phyloP scores from a whole-genome alignment of 352 stramenopile species.

The Globisporangium spiculum region DNA sequence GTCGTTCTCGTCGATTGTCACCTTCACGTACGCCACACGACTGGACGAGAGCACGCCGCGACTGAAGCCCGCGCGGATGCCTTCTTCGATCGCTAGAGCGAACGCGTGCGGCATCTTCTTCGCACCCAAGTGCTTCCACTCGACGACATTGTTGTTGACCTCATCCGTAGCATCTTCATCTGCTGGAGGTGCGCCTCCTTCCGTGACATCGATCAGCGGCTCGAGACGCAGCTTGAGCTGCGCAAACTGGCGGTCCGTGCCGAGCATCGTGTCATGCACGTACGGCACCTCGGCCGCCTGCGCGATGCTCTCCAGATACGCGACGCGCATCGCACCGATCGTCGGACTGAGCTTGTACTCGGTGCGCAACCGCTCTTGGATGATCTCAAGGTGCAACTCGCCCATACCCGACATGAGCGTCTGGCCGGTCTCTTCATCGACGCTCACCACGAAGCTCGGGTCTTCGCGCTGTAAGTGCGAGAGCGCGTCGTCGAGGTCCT shows the following conservation, averaged over 20 bases:
- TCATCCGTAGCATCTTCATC: conserved; percentile 21
- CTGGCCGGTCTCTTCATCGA: conserved; percentile 96
- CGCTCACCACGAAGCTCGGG: conserved; percentile 94
- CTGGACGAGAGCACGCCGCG: conserved; percentile 57
- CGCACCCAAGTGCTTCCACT: conserved; percentile 41
- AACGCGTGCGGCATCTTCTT: conserved; percentile 72
- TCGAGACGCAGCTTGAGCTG: conserved; percentile 50
- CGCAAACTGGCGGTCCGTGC: conserved; percentile 72
- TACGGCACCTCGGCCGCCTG: conserved; percentile 34
- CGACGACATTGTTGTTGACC: conserved; percentile 48
- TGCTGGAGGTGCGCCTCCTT: conserved; percentile 18
- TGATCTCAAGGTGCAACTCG: conserved; percentile 94
- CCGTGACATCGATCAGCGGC: conserved; percentile 39
- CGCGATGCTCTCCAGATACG: conserved; percentile 88
- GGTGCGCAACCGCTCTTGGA: conserved; percentile 85
- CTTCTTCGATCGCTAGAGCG: conserved; percentile 63
- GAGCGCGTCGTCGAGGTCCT: conserved; percentile 85
- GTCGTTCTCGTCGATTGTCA: conserved; percentile 53
- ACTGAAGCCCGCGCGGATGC: conserved; percentile 50
- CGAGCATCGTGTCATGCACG: conserved; percentile 62
- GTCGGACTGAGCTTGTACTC: conserved; percentile 89
- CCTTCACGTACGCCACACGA: conserved; percentile 63
- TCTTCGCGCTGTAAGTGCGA: conserved; percentile 88
- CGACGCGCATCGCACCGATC: conserved; percentile 86
- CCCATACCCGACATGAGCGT: conserved; percentile 97